Evolutionary conservation across 768 basidiomycete species (phyloP).

Genomic region (Mycena galopus): DNA sequence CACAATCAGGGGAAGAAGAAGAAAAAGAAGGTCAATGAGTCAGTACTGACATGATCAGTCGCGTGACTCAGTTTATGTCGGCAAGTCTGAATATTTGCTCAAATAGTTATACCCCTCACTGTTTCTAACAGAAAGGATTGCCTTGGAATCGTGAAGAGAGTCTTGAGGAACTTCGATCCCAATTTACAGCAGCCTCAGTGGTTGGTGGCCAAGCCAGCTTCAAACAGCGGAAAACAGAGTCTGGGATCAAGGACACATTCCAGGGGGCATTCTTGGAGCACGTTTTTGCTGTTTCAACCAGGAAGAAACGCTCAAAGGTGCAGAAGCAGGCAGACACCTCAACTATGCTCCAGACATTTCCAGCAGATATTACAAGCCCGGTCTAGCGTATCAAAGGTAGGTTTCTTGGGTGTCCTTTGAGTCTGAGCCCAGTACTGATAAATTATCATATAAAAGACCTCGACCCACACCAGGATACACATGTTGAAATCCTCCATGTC

Average conservation of each 20-base stretch:
- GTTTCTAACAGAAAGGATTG: constrained; percentile 28
- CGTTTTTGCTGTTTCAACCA: constrained; percentile 37
- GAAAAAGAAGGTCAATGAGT: constrained; percentile 20
- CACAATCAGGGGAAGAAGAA: neutral
- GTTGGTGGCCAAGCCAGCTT: constrained; percentile 36
- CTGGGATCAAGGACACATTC: constrained; percentile 51
- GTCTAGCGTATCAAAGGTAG: constrained; percentile 9
- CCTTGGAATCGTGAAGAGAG: constrained; percentile 37
- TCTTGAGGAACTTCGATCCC: constrained; percentile 22
- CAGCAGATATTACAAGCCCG: neutral
- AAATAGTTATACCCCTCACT: constrained; percentile 1
- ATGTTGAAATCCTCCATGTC: constrained; percentile 60
- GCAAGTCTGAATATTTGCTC: neutral
- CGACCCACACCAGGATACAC: constrained; percentile 58
- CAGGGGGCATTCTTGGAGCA: constrained; percentile 43
- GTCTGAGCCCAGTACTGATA: too few species aligned
- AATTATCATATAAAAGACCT: constrained; percentile 45
- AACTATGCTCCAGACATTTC: neutral
- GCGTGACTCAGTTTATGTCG: constrained; percentile 39
- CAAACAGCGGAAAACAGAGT: constrained; percentile 39
- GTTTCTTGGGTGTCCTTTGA: too few species aligned
- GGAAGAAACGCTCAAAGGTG: neutral
- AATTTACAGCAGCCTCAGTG: constrained; percentile 34
- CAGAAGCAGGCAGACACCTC: constrained; percentile 37
- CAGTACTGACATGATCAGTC: constrained; percentile 36